Evolutionary conservation across 257 asterid species (phyloP).

Genomic region (Verbena officinalis): DNA sequence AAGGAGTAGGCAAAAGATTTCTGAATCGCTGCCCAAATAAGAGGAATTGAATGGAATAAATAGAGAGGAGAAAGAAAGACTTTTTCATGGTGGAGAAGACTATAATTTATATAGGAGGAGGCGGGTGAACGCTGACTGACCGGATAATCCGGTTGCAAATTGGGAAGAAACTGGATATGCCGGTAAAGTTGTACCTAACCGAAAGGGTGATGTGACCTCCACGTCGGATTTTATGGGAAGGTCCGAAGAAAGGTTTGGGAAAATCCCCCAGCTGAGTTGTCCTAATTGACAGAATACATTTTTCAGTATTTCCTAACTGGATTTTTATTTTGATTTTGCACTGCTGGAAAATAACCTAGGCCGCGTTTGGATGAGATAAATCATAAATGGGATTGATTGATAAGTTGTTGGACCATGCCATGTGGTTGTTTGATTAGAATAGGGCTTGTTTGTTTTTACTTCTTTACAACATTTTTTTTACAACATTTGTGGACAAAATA

Average conservation of each 20-base stretch:
- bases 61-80: constrained; percentile 24
- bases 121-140: constrained; percentile 33
- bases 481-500: no score
- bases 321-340: background rate
- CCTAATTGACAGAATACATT: constrained; percentile 4
- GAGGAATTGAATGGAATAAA: constrained; percentile 20
- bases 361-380: no score
- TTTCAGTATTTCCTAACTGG: background rate
- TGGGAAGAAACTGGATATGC: constrained; percentile 28
- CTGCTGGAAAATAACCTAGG: constrained; percentile 20
- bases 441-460: no score
- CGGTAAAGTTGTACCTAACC: constrained; percentile 27
- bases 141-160: constrained; percentile 39
- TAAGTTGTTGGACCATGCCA: no score
- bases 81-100: constrained; percentile 1
- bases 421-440: no score
- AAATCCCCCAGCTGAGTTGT: constrained; percentile 38
- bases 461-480: no score
- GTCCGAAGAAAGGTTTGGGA: constrained; percentile 40
- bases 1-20: constrained; percentile 15
- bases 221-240: constrained; percentile 59
- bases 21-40: background rate
- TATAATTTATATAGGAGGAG: constrained; percentile 29
- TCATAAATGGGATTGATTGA: no score
- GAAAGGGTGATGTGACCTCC: constrained; percentile 52